A percentile compares a stretch with the other conserved stretches of the same genome.
phyloP scores from a whole-genome alignment of 1,284 basidiomycete genomes.

The Leccinum fallax region DNA sequence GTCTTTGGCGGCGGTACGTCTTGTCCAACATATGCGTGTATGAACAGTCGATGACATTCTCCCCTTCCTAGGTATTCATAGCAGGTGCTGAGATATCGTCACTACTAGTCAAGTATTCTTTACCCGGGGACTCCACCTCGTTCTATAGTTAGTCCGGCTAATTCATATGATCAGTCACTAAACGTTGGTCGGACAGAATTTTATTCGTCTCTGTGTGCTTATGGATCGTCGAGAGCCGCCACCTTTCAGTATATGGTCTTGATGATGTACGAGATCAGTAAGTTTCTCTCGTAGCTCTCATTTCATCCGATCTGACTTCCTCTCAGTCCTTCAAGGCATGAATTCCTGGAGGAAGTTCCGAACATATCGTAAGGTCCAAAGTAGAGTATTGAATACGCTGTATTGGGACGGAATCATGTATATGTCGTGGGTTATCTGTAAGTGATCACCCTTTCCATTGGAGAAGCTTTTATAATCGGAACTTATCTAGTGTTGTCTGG shows the following conservation, averaged over 20 bases:
- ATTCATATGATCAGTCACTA: neutral
- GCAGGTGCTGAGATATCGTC: neutral
- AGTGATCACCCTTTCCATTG: neutral
- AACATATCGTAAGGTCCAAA: slow-evolving; percentile 23
- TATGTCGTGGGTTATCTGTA: slow-evolving; percentile 3
- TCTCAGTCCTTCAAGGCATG: slow-evolving; percentile 29
- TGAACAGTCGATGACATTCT: neutral
- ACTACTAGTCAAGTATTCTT: neutral
- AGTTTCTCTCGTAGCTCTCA: slow-evolving; percentile 1
- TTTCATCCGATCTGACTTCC: neutral
- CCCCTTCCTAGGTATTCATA: slow-evolving; percentile 7
- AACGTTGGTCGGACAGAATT: slow-evolving; percentile 16
- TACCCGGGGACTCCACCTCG: neutral
- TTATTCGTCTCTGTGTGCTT: slow-evolving; percentile 21
- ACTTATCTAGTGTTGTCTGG: slow-evolving; percentile 20
- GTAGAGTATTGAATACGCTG: slow-evolving; percentile 10
- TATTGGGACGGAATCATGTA: neutral
- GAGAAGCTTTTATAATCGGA: neutral
- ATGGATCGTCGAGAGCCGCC: slow-evolving; percentile 18
- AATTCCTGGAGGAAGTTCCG: slow-evolving; percentile 30
- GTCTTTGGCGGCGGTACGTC: slow-evolving; percentile 22
- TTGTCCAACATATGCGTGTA: neutral
- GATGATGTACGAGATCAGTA: slow-evolving; percentile 29
- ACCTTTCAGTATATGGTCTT: slow-evolving; percentile 22
- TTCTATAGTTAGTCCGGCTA: slow-evolving; percentile 26